Conservation (phyloP, 106 monocot genomes). For the Dendrobium officinale region DNA sequence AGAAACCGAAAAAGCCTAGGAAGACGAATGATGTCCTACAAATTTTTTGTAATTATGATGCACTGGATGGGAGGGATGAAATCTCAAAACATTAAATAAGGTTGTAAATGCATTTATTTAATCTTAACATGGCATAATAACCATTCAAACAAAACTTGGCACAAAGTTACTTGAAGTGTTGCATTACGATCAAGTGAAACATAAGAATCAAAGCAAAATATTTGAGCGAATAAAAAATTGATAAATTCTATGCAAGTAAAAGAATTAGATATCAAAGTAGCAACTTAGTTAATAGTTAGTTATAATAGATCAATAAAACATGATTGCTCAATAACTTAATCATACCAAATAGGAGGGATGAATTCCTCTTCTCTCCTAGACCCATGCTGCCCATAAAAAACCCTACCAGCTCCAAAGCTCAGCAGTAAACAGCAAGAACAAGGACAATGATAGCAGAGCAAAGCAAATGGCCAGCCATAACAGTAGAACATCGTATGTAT, state of each 20-base stretch:
- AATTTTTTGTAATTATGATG: not conserved
- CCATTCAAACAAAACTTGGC: not conserved
- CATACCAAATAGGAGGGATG: too few relatives aligned
- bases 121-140: not conserved
- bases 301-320: not conserved
- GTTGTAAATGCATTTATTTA: not conserved
- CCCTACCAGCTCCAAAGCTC: too few relatives aligned
- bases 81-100: not conserved
- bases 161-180: not conserved
- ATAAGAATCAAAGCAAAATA: not conserved
- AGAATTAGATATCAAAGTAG: not conserved
- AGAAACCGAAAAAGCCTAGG: constrained; percentile 85
- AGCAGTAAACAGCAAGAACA: too few relatives aligned
- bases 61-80: not conserved
- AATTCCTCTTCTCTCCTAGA: too few relatives aligned
- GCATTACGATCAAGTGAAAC: too few relatives aligned
- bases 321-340: too few relatives aligned
- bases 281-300: not conserved
- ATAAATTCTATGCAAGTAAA: not conserved
- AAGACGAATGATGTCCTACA: constrained; percentile 90
- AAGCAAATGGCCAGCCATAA: too few relatives aligned
- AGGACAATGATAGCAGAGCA: too few relatives aligned
- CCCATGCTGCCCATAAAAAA: too few relatives aligned
- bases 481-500: too few relatives aligned
- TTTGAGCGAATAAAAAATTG: not conserved